Conservation (phyloP, 208 protist species). For the Acanthamoeba polyphaga region DNA sequence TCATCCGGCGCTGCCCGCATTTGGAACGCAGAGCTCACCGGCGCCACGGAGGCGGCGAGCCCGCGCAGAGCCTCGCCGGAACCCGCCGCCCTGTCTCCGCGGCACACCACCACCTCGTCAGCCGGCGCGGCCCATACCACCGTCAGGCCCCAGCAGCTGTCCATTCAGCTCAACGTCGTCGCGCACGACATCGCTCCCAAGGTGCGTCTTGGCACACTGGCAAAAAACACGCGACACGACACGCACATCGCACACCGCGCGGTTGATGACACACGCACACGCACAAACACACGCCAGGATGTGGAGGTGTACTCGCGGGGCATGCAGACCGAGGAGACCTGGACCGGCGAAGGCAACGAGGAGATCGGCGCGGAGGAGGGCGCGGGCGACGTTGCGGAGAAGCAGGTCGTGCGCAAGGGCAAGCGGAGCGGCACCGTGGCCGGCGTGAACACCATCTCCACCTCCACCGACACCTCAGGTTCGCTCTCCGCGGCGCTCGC, state of each 20-base stretch:
- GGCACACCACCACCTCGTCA: neutral
- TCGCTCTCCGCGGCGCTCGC: too few species aligned
- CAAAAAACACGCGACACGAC: too few species aligned
- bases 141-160: neutral
- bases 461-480: neutral
- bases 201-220: neutral
- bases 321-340: constrained; percentile 69
- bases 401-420: constrained; percentile 7
- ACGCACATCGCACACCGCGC: too few species aligned
- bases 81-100: neutral
- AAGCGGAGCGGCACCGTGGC: neutral
- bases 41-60: neutral
- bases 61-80: neutral
- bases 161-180: constrained; percentile 33
- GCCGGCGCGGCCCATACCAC: neutral
- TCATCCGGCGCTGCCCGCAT: too few species aligned
- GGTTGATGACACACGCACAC: too few species aligned
- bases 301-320: constrained; percentile 67
- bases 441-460: neutral
- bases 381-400: constrained; percentile 51
- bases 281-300: neutral
- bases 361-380: neutral
- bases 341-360: neutral
- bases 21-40: neutral
- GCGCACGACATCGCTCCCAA: constrained; percentile 77